Evolutionary conservation across 306 rosid genomes (phyloP).

Genomic region (Sechiopsis laciniata): DNA sequence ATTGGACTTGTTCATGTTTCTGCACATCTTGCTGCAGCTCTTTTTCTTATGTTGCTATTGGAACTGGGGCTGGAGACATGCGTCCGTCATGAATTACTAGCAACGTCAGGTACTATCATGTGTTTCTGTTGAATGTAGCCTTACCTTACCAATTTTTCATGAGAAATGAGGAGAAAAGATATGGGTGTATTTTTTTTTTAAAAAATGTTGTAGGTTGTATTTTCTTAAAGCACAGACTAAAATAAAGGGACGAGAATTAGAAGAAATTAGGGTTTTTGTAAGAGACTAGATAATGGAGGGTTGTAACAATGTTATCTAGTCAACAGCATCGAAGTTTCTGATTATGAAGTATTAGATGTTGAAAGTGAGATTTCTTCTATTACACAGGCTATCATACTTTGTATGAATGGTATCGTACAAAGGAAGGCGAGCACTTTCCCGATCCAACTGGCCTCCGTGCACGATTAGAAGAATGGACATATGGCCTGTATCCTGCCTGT

Average conservation of each 20-base stretch:
- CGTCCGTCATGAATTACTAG: slow-evolving; percentile 68
- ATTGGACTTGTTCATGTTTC: slow-evolving; percentile 87
- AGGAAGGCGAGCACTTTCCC: slow-evolving; percentile 92
- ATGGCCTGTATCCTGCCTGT: slow-evolving; percentile 95
- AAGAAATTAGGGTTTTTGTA: neutral
- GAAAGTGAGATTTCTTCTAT: slow-evolving; percentile 13
- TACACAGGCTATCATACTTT: slow-evolving; percentile 89
- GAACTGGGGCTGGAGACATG: slow-evolving; percentile 90
- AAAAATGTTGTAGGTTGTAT: neutral
- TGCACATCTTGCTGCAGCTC: slow-evolving; percentile 80
- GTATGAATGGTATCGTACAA: slow-evolving; percentile 77
- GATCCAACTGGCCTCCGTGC: slow-evolving; percentile 98
- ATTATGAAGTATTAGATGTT: neutral
- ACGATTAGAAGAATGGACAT: slow-evolving; percentile 93
- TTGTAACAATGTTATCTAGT: neutral
- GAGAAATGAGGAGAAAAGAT: neutral
- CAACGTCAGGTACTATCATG: slow-evolving; percentile 66
- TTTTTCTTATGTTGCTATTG: slow-evolving; percentile 85
- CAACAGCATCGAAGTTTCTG: neutral
- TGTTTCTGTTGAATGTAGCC: neutral
- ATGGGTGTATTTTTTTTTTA: too few species aligned
- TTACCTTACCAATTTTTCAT: slow-evolving; percentile 3
- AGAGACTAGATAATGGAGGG: neutral
- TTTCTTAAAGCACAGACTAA: neutral
- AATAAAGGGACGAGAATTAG: neutral